A percentile compares a stretch with the other conserved stretches of the same genome.
These are phyloP conservation scores for Penicillium palitans DNA, from an alignment of 2,329 filamentous ascomycete species.

Conservation along the genomic window DNA sequence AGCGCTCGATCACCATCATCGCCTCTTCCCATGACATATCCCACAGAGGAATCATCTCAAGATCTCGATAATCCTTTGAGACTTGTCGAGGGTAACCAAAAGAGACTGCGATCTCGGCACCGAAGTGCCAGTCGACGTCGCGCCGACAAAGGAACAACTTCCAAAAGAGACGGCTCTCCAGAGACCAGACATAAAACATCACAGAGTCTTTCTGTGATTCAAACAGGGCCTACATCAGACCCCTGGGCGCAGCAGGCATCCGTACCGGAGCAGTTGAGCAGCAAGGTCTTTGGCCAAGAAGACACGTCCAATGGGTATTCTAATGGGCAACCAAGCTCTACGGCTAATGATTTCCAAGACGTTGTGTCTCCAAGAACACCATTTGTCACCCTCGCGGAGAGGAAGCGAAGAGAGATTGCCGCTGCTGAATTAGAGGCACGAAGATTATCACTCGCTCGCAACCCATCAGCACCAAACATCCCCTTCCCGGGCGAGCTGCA, in stretches of 20 bases:
- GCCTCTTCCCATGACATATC: slow-evolving; percentile 66
- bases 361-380: slow-evolving; percentile 24
- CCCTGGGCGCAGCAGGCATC: slow-evolving; percentile 24
- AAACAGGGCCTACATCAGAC: slow-evolving; percentile 8
- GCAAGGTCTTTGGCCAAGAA: slow-evolving; percentile 13
- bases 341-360: slow-evolving; percentile 27
- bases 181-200: slow-evolving; percentile 45
- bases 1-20: slow-evolving; percentile 72
- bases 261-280: slow-evolving; percentile 24
- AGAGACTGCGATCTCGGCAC: slow-evolving; percentile 51
- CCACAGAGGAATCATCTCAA: slow-evolving; percentile 51
- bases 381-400: slow-evolving; percentile 55
- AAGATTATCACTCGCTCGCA: slow-evolving; percentile 76
- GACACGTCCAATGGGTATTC: slow-evolving; percentile 6
- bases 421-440: slow-evolving; percentile 87
- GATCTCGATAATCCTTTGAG: slow-evolving; percentile 63
- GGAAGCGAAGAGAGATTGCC: slow-evolving; percentile 70
- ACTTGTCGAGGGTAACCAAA: slow-evolving; percentile 47
- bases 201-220: slow-evolving; percentile 32
- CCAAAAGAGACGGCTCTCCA: slow-evolving; percentile 48
- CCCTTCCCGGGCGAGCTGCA: slow-evolving; percentile 65
- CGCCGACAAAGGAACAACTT: slow-evolving; percentile 45
- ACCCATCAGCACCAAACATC: slow-evolving; percentile 77
- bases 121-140: slow-evolving; percentile 53
- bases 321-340: slow-evolving; percentile 11